Base-by-base conservation (phyloP, 2,329 filamentous ascomycete genomes). In the Onygenales sp. region DNA sequence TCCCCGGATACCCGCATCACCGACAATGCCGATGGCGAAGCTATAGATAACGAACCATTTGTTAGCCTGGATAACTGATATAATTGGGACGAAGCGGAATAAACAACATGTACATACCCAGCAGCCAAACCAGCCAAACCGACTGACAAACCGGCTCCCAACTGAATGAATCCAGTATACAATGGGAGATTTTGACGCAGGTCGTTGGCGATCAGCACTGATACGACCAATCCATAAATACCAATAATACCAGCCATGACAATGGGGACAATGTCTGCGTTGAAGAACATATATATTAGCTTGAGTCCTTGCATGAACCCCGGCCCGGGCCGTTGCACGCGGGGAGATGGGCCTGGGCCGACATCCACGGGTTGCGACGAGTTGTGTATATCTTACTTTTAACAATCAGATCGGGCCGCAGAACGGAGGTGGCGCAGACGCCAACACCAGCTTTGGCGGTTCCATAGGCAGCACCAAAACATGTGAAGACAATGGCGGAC, bases 211-310 rank as follows among this genome's bases (percentile, higher is more conserved):
- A 93, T 89, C 67, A 93, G 76, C 71, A 93, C 88, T 14, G 88
- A 91, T 57, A 92, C 87, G 75, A 93, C 88, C 61, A 93, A 82
- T 66, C 88, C 88, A 78, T 93, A 98, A 74, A 98, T 97, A 87
- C 89, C 93, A 77, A 98, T 97, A 76, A 98, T 98, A 97, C 93
- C 93, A 81, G 93, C 93, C 93, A 98, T 98, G 85, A 98, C 95
- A 76, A 97, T 93, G 72, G 93, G 93, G 61, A 97, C 92, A 74
- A 97, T 96, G 82, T 96, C 92, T 97, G 62, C 21, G 21, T 27
- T 27, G 21, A 5, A 5, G 21, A 27, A 27, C 21, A 5, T 2
- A 27, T 27, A 27, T 27, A 27, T 27, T 27, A 27, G 21, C 4
- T 27, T 27, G 21, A 27, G 1, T 27, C 21, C 21, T 27, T 4